phyloP scores from a whole-genome alignment of 1,284 basidiomycete species.

The Erythrobasidium hasegawianum region DNA sequence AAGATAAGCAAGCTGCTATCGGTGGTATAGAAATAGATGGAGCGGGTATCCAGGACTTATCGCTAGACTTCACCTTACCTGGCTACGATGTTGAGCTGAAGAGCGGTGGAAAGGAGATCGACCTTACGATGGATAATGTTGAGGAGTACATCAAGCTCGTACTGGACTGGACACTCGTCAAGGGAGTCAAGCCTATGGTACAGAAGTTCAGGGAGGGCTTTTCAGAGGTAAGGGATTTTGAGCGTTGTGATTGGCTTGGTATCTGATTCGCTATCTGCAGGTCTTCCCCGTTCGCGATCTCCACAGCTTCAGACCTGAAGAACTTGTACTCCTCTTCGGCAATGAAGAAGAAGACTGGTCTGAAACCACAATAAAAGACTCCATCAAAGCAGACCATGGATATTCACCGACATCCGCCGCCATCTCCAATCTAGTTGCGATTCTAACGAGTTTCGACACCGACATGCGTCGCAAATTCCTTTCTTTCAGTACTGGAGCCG shows the following conservation, averaged over 20 bases:
- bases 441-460: conserved; percentile 76
- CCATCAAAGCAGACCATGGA: conserved; percentile 95
- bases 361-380: conserved; percentile 71
- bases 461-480: conserved; percentile 78
- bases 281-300: conserved; percentile 90
- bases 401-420: conserved; percentile 90
- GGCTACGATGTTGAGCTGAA: conserved; percentile 83
- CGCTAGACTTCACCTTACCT: conserved; percentile 92
- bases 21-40: conserved; percentile 55
- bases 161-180: conserved; percentile 48
- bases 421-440: conserved; percentile 76
- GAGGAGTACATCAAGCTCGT: conserved; percentile 75
- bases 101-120: conserved; percentile 67
- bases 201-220: conserved; percentile 50
- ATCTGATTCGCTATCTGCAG: no score
- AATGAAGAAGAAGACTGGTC: conserved; percentile 95
- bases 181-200: conserved; percentile 44
- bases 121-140: conserved; percentile 81
- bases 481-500: conserved; percentile 96
- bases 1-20: conserved; percentile 48
- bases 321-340: conserved; percentile 88
- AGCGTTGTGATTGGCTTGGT: no score
- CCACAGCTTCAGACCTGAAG: conserved; percentile 86
- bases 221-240: no score
- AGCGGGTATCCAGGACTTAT: conserved; percentile 70